Evolutionary conservation across 371 early-diverging fungal species (phyloP), one percentile per base, ranked within the genome.

Genomic region (Rhizopus arrhizus): DNA sequence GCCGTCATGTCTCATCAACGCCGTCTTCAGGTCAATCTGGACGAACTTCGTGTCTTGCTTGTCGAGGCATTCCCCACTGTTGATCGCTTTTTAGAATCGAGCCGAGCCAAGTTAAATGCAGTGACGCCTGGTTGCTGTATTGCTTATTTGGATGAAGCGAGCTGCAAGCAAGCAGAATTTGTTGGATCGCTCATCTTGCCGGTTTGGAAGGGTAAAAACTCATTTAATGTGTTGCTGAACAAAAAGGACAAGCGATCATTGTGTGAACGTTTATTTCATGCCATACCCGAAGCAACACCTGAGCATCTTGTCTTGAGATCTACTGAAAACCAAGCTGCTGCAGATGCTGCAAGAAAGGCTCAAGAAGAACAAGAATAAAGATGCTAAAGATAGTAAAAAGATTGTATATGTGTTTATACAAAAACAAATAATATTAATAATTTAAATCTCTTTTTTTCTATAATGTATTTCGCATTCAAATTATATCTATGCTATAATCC

Each of bases 131-230:
- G 92, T 10, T 83, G 89, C 62, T 85, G 84, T 69, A 73, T 91
- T 53, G 74, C 87, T 52, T 71, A 75, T 45, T 82, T 86, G 53
- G 79, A 85, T 52, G 83, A 87, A 12, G 62, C 33, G 5, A 47
- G 49, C 8, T 43, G 61, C 16, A 22, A 49, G 22, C 51, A 59
- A 8, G 15, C 34, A 41, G 68, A 65, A 22, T 80, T 81, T 41
- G 68, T 78, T 42, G 69, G 74, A 16, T 67, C 75, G 42, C 64
- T 78, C 43, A 67, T 87, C 34, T 75, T 92, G 50, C 92, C 94
- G 4, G 78, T 91, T 5, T 92, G 91, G 90, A 78, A 88, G 56
- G 91, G 91, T 6, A 75, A 77, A 15, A 83, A 85, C 36, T 87
- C 88, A 9, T 75, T 84, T 31, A 90, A 90, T 45, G 72, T 92